These are phyloP conservation scores for Podila epigama DNA, from an alignment of 192 early-diverging fungal genomes.

Conservation along the genomic window DNA sequence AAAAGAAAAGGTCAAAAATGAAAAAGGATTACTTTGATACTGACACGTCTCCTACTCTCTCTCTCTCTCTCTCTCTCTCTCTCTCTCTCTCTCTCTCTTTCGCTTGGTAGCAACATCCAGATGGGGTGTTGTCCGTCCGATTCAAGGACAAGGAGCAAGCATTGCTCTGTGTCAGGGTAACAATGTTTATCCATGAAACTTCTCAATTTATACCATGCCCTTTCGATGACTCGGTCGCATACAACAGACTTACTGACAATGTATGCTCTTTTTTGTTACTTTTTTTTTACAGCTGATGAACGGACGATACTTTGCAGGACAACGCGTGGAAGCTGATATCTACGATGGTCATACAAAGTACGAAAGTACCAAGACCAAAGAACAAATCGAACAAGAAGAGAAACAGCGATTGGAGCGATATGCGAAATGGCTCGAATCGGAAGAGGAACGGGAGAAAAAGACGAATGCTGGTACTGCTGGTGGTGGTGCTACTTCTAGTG, in stretches of 20 bases:
- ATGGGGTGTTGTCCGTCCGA: slow-evolving; percentile 88
- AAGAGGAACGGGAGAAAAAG: slow-evolving; percentile 18
- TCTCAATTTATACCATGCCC: too few relatives aligned
- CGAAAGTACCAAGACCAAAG: slow-evolving; percentile 59
- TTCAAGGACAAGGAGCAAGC: slow-evolving; percentile 86
- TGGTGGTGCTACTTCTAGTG: neutral
- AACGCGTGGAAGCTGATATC: slow-evolving; percentile 76
- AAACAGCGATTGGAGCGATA: slow-evolving; percentile 83
- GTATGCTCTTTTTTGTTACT: neutral
- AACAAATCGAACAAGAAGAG: slow-evolving; percentile 77
- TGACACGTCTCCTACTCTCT: too few relatives aligned
- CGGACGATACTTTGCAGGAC: slow-evolving; percentile 89
- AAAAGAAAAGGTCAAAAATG: too few relatives aligned
- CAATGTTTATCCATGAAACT: slow-evolving; percentile 54
- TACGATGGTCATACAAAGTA: slow-evolving; percentile 88
- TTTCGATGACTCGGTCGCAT: too few relatives aligned
- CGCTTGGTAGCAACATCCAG: slow-evolving; percentile 65
- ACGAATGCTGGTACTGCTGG: neutral
- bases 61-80: neutral
- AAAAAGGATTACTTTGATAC: too few relatives aligned
- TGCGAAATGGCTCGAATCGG: slow-evolving; percentile 86
- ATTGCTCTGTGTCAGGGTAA: slow-evolving; percentile 73
- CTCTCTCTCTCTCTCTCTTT: neutral
- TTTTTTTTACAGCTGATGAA: slow-evolving; percentile 68
- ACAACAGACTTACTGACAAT: neutral